These are phyloP conservation scores for Limtongia smithiae DNA, from an alignment of 805 yeast genomes.

Conservation along the genomic window DNA sequence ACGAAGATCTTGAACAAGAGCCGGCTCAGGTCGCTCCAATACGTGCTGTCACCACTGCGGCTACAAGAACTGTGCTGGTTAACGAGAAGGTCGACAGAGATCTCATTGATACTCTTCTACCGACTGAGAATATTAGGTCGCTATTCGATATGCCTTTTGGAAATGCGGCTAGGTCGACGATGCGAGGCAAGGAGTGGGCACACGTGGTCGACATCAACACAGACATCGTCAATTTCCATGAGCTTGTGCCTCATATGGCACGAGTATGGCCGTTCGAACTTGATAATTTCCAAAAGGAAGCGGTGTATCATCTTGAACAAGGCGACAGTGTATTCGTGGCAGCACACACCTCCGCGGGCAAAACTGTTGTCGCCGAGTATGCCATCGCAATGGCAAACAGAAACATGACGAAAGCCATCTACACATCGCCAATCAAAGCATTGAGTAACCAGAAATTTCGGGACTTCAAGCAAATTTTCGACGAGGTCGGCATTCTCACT, in stretches of 20 bases:
- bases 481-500: conserved; percentile 89
- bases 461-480: conserved; percentile 76
- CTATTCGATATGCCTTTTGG: conserved; percentile 15
- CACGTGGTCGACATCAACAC: conserved; percentile 88
- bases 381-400: conserved; percentile 96
- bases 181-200: conserved; percentile 72
- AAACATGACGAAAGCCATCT: conserved; percentile 94
- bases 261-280: conserved; percentile 91
- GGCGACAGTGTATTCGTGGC: conserved; percentile 99
- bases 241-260: conserved; percentile 90
- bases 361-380: conserved; percentile 96
- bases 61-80: conserved; percentile 7
- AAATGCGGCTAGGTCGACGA: neutral
- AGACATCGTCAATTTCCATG: conserved; percentile 75
- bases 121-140: conserved; percentile 38
- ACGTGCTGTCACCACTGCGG: conserved; percentile 30
- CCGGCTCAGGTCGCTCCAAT: neutral
- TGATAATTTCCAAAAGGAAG: conserved; percentile 95
- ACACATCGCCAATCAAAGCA: conserved; percentile 93
- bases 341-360: conserved; percentile 98
- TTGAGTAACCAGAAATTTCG: conserved; percentile 85
- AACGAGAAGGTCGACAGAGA: conserved; percentile 12
- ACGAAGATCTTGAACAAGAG: neutral
- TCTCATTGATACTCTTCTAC: conserved; percentile 48
- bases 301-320: conserved; percentile 91